phyloP scores from a whole-genome alignment of 2,329 filamentous ascomycete species.

The Dactylellina parvicollis region DNA sequence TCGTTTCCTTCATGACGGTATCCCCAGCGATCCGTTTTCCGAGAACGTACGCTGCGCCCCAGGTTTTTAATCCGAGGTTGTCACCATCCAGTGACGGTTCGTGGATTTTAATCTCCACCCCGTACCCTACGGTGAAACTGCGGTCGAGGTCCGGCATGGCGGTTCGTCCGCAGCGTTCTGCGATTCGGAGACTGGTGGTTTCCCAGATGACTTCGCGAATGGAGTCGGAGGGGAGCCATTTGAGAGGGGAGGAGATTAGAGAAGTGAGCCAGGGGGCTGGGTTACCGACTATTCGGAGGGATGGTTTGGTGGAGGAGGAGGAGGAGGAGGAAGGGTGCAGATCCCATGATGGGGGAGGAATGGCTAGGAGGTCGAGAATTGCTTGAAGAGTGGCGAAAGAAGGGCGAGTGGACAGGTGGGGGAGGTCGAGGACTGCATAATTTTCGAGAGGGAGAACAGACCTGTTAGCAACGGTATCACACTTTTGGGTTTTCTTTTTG shows the following conservation, averaged over 20 bases:
- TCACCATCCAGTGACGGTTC: slow-evolving; percentile 90
- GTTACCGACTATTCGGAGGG: slow-evolving; percentile 66
- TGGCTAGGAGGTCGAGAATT: slow-evolving; percentile 73
- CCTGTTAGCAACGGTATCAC: not conserved
- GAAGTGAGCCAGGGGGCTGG: slow-evolving; percentile 72
- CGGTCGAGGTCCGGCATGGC: slow-evolving; percentile 73
- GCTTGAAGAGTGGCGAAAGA: slow-evolving; percentile 71
- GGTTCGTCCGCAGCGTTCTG: slow-evolving; percentile 83
- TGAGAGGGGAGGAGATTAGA: slow-evolving; percentile 73
- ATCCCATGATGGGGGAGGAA: slow-evolving; percentile 76
- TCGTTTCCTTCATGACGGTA: slow-evolving; percentile 50
- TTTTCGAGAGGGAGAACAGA: not conserved
- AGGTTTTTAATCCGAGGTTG: slow-evolving; percentile 91
- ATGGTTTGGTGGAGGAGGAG: slow-evolving; percentile 63
- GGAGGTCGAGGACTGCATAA: slow-evolving; percentile 73
- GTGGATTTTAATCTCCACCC: slow-evolving; percentile 71
- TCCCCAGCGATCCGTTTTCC: slow-evolving; percentile 71
- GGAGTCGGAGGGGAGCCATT: slow-evolving; percentile 75
- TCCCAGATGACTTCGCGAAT: slow-evolving; percentile 78
- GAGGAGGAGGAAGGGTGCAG: slow-evolving; percentile 59
- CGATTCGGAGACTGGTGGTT: slow-evolving; percentile 78
- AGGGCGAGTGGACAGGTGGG: slow-evolving; percentile 83
- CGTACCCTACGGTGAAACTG: slow-evolving; percentile 68
- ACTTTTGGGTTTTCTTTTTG: not conserved
- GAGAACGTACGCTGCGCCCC: slow-evolving; percentile 89